These are phyloP conservation scores for Nymphaea thermarum DNA, from an alignment of 164 flowering plant species.

Conservation along the genomic window DNA sequence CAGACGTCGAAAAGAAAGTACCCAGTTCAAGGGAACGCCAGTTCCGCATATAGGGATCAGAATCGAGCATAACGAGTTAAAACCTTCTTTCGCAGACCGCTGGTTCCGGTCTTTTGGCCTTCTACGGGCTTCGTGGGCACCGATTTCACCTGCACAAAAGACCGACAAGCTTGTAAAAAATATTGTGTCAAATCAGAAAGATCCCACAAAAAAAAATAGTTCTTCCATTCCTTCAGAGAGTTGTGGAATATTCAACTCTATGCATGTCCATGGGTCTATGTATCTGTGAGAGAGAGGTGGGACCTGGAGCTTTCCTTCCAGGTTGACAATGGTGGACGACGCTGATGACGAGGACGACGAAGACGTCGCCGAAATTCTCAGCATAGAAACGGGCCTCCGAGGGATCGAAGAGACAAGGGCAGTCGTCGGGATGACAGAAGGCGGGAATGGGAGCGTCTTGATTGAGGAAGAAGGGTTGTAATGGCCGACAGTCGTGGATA, in stretches of 20 bases:
- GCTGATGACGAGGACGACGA: conserved; percentile 6
- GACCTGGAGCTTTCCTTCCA: conserved; percentile 46
- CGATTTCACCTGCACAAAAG: conserved; percentile 33
- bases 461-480: conserved; percentile 7
- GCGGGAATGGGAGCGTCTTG: conserved; percentile 6
- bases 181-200: conserved; percentile 2
- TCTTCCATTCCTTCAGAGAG: neutral
- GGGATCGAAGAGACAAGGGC: neutral
- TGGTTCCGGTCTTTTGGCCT: conserved; percentile 96
- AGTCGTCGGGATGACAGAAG: neutral
- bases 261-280: too few relatives aligned
- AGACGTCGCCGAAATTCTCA: conserved; percentile 26
- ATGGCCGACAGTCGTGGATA: conserved; percentile 1
- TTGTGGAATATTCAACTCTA: too few relatives aligned
- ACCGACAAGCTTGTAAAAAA: neutral
- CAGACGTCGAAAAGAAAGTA: neutral
- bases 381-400: conserved; percentile 3
- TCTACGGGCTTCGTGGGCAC: conserved; percentile 82
- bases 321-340: conserved; percentile 28
- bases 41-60: neutral
- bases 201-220: neutral
- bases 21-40: conserved; percentile 1
- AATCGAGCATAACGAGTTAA: neutral
- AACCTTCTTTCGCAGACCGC: conserved; percentile 93
- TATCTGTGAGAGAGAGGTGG: conserved; percentile 2